These are phyloP conservation scores for Komagataea norvegica DNA, from an alignment of 1,139 yeast species.

Conservation along the genomic window DNA sequence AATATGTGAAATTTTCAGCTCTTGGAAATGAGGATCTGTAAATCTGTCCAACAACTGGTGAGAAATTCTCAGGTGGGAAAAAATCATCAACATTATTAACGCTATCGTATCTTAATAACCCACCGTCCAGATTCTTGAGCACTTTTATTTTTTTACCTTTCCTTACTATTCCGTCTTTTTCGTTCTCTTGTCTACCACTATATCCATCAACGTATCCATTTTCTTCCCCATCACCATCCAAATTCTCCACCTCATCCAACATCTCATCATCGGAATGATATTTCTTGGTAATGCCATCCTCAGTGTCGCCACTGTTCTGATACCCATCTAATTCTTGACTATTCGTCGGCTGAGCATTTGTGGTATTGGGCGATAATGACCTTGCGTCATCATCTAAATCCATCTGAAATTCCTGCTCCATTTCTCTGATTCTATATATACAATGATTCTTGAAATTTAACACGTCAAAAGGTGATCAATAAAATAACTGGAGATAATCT, in stretches of 20 bases:
- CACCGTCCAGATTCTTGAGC: conserved; percentile 9
- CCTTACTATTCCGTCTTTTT: neutral
- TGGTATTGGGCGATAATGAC: neutral
- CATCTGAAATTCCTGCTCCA: conserved; percentile 19
- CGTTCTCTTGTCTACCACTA: neutral
- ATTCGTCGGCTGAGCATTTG: neutral
- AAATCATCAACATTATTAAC: conserved; percentile 8
- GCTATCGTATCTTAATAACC: conserved; percentile 3
- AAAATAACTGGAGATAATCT: too few species aligned
- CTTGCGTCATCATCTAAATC: conserved; percentile 14
- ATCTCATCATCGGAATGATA: conserved; percentile 12
- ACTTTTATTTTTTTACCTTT: conserved; percentile 5
- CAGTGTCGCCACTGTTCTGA: too few species aligned
- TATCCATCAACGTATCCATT: conserved; percentile 6
- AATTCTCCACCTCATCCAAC: conserved; percentile 9
- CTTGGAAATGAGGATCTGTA: conserved; percentile 90
- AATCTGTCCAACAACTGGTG: conserved; percentile 73
- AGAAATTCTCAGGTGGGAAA: conserved; percentile 90
- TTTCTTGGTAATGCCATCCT: conserved; percentile 4
- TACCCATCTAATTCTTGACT: too few species aligned
- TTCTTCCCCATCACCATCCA: conserved; percentile 7
- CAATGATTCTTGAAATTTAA: too few species aligned
- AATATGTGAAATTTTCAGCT: conserved; percentile 69
- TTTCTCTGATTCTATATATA: too few species aligned
- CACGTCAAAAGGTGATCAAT: too few species aligned